Conservation (phyloP, 352 stramenopile species). For the Thalassiosira pacifica region DNA sequence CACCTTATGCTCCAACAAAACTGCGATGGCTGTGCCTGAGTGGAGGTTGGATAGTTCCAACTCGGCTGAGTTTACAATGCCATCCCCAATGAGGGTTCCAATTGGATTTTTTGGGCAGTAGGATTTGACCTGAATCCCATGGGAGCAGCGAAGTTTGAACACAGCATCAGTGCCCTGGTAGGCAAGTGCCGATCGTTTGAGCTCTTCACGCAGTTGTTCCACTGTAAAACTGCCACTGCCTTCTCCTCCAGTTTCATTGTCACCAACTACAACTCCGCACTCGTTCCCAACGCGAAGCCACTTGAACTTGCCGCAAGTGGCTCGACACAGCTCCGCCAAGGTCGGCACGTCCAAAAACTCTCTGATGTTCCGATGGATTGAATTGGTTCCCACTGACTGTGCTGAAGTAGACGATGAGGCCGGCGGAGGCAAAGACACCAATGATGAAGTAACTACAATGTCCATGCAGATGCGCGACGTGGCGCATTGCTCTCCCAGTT, state of each 20-base stretch:
- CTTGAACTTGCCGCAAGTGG: slow-evolving; percentile 75
- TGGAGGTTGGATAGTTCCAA: slow-evolving; percentile 73
- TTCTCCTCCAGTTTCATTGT: slow-evolving; percentile 18
- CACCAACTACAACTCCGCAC: slow-evolving; percentile 48
- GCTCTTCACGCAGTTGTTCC: slow-evolving; percentile 65
- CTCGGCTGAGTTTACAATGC: slow-evolving; percentile 69
- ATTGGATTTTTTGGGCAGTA: slow-evolving; percentile 51
- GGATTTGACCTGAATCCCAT: slow-evolving; percentile 79
- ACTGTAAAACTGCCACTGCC: slow-evolving; percentile 46
- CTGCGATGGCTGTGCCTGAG: slow-evolving; percentile 73
- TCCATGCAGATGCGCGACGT: slow-evolving; percentile 71
- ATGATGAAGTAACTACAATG: slow-evolving; percentile 75
- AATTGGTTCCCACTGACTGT: too few relatives aligned
- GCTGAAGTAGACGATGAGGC: slow-evolving; percentile 11
- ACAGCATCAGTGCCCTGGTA: slow-evolving; percentile 81
- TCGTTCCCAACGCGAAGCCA: slow-evolving; percentile 73
- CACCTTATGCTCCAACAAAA: slow-evolving; percentile 79
- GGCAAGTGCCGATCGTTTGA: slow-evolving; percentile 58
- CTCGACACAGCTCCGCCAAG: slow-evolving; percentile 72
- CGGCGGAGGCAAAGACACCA: slow-evolving; percentile 34
- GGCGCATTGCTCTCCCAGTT: slow-evolving; percentile 64
- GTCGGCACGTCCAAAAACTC: slow-evolving; percentile 81
- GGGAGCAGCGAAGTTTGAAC: slow-evolving; percentile 82
- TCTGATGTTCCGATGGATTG: slow-evolving; percentile 36
- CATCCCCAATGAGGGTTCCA: slow-evolving; percentile 52